Percentiles rank a stretch among this genome's conserved stretches.
Evolutionary conservation across 148 eudicot species (phyloP).

Genomic region (Amaranthus hypochondriacus): DNA sequence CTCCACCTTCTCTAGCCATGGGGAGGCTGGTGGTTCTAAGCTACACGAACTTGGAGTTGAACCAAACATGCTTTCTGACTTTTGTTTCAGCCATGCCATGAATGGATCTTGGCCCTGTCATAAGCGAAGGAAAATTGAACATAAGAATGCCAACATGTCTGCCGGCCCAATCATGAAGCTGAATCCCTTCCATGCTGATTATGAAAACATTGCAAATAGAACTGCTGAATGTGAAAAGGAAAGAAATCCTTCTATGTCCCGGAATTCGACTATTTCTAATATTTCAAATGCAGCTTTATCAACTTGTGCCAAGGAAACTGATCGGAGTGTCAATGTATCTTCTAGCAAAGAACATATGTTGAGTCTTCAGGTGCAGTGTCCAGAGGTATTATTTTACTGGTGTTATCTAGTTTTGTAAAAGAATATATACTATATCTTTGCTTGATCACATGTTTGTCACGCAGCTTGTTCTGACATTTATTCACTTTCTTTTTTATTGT

Average conservation of each 20-base stretch:
- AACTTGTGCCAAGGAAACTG: conserved; percentile 14
- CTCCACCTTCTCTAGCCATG: conserved; percentile 15
- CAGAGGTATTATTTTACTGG: conserved; percentile 37
- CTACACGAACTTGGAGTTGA: conserved; percentile 18
- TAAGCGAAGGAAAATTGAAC: conserved; percentile 56
- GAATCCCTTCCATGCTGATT: conserved; percentile 16
- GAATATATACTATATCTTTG: neutral
- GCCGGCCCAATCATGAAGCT: conserved; percentile 21
- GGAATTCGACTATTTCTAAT: conserved; percentile 7
- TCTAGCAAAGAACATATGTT: conserved; percentile 24
- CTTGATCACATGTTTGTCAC: neutral
- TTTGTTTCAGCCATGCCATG: conserved; percentile 21
- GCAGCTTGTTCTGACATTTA: neutral
- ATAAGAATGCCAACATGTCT: conserved; percentile 13
- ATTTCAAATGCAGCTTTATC: conserved; percentile 20
- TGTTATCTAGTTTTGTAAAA: neutral
- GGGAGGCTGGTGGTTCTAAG: conserved; percentile 11
- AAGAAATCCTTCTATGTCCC: neutral
- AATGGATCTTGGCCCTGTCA: conserved; percentile 54
- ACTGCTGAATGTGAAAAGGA: conserved; percentile 14
- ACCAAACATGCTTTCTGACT: conserved; percentile 16
- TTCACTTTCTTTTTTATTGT: neutral
- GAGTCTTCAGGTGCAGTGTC: conserved; percentile 23
- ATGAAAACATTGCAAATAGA: conserved; percentile 5
- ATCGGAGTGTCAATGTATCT: conserved; percentile 18